These are phyloP conservation scores for Saposhnikovia divaricata DNA, from an alignment of 129 eudicot genomes.

Conservation along the genomic window DNA sequence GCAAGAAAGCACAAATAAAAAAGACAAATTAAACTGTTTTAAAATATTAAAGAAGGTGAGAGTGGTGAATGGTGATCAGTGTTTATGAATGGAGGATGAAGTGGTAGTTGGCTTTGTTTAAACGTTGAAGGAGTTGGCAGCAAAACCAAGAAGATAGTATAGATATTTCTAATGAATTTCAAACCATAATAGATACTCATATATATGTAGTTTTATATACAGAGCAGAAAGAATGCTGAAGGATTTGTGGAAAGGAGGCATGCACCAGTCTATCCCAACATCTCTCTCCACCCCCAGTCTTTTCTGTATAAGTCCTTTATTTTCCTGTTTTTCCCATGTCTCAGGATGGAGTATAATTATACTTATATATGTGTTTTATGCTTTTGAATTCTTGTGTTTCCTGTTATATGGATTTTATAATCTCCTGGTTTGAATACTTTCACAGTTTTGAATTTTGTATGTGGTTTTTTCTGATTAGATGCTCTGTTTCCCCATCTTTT, in stretches of 20 bases:
- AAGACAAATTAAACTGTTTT: background rate
- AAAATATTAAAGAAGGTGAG: background rate
- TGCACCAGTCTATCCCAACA: too few relatives aligned
- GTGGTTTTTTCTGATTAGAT: background rate
- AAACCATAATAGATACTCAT: background rate
- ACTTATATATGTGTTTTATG: background rate
- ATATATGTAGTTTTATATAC: background rate
- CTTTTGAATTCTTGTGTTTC: background rate
- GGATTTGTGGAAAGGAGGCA: constrained; percentile 37
- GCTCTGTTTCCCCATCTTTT: background rate
- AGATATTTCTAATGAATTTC: background rate
- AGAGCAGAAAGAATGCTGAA: background rate
- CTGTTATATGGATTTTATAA: background rate
- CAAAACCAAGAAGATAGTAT: constrained; percentile 8
- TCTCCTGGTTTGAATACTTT: background rate
- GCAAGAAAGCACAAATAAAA: background rate
- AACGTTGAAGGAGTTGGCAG: background rate
- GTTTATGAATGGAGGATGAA: background rate
- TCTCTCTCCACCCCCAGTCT: too few relatives aligned
- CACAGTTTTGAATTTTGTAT: background rate
- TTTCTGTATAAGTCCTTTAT: constrained; percentile 10
- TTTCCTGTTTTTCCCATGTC: background rate
- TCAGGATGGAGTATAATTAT: too few relatives aligned
- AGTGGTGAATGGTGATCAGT: background rate
- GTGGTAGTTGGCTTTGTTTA: background rate